These are phyloP conservation scores for Backusella parvicylindrica DNA, from an alignment of 192 early-diverging fungal species.

Conservation along the genomic window DNA sequence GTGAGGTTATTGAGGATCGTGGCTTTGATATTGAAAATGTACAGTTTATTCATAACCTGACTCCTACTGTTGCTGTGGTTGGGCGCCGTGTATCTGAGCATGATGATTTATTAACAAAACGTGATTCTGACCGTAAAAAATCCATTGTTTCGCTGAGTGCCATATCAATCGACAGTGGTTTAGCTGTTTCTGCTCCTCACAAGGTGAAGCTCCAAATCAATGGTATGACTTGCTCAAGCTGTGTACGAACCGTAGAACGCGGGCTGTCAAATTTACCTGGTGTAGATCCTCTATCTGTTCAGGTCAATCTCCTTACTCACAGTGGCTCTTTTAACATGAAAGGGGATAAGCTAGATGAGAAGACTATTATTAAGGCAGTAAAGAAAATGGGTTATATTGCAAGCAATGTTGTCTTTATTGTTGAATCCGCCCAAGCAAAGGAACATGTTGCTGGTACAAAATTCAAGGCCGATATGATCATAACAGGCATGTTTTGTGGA, in stretches of 20 bases:
- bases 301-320: constrained; percentile 85
- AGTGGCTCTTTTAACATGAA: constrained; percentile 47
- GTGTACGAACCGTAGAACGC: constrained; percentile 84
- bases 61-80: background rate
- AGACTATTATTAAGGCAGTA: constrained; percentile 13
- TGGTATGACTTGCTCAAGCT: constrained; percentile 97
- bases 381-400: constrained; percentile 15
- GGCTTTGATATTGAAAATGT: constrained; percentile 54
- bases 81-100: background rate
- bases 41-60: constrained; percentile 27
- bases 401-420: constrained; percentile 13
- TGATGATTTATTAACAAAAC: background rate
- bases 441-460: background rate
- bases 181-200: background rate
- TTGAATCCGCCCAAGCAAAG: background rate
- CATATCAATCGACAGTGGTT: background rate
- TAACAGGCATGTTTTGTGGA: constrained; percentile 43
- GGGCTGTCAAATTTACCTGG: constrained; percentile 56
- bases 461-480: constrained; percentile 26
- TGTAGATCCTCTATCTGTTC: constrained; percentile 54
- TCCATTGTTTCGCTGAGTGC: constrained; percentile 3
- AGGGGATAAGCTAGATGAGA: constrained; percentile 5
- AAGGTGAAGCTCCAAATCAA: constrained; percentile 56
- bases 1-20: constrained; percentile 55
- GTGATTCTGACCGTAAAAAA: background rate